These are phyloP conservation scores for Diaporthe sp. DNA, from an alignment of 2,329 filamentous ascomycete species.

Conservation along the genomic window DNA sequence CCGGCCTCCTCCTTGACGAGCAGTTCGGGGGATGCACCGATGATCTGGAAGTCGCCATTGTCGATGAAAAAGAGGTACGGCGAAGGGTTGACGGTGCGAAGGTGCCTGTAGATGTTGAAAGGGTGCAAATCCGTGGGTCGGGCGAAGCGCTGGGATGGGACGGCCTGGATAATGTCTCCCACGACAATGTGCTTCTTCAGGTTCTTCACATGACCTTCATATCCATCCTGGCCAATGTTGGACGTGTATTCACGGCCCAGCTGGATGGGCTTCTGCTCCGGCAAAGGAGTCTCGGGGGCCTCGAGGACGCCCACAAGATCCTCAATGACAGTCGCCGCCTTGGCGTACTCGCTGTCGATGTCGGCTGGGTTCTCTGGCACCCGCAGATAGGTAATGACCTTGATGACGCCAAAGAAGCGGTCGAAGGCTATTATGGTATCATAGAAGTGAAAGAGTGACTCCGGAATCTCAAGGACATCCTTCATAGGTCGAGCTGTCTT, in stretches of 20 bases:
- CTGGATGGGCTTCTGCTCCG: conserved; percentile 80
- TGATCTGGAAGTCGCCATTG: conserved; percentile 92
- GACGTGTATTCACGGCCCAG: conserved; percentile 86
- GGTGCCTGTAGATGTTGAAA: conserved; percentile 97
- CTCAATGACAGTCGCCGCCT: conserved; percentile 75
- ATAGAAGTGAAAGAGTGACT: conserved; percentile 97
- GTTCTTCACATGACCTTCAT: conserved; percentile 87
- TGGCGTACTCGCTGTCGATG: conserved; percentile 78
- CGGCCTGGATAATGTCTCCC: conserved; percentile 97
- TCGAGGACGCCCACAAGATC: conserved; percentile 80
- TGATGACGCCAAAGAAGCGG: conserved; percentile 92
- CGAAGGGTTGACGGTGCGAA: conserved; percentile 97
- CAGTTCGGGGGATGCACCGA: conserved; percentile 94
- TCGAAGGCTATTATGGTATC: conserved; percentile 96
- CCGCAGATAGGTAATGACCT: conserved; percentile 89
- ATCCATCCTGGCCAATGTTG: conserved; percentile 90
- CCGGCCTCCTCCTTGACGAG: conserved; percentile 91
- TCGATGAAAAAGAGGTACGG: conserved; percentile 98
- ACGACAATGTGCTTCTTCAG: conserved; percentile 92
- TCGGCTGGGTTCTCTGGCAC: conserved; percentile 69
- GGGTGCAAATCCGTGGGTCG: conserved; percentile 92
- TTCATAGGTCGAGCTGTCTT: conserved; percentile 92
- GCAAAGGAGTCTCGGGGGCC: conserved; percentile 81
- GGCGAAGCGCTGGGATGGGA: conserved; percentile 93
- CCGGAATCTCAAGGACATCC: conserved; percentile 89